Percentiles rank a stretch among this genome's conserved stretches.
Conservation (phyloP, 2,329 filamentous ascomycete species). For the Cladosporium sp. region DNA sequence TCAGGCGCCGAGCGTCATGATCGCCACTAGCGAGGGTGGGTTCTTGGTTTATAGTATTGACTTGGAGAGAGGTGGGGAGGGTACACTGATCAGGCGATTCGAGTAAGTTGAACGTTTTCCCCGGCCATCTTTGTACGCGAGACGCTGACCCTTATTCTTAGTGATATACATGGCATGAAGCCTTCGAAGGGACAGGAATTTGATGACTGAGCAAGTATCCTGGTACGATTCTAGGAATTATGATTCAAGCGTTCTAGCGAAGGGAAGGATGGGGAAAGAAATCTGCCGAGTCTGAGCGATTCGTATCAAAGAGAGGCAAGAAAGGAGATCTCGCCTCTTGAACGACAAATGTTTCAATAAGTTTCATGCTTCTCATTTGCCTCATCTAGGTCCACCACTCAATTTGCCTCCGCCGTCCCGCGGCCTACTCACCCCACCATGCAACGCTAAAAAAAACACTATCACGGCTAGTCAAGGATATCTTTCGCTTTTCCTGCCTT, state of each 20-base stretch:
- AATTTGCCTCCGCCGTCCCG: neutral
- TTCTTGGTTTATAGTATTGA: constrained; percentile 97
- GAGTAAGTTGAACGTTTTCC: constrained; percentile 62
- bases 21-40: constrained; percentile 90
- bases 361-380: neutral
- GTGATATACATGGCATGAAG: constrained; percentile 31
- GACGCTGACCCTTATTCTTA: constrained; percentile 1
- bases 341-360: neutral
- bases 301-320: neutral
- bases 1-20: constrained; percentile 93
- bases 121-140: neutral
- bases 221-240: no score
- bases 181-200: constrained; percentile 25
- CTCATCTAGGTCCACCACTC: neutral
- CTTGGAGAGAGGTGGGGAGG: constrained; percentile 89
- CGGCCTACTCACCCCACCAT: neutral
- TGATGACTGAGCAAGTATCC: constrained; percentile 19
- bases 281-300: no score
- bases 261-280: neutral
- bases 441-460: neutral
- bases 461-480: neutral
- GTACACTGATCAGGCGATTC: constrained; percentile 83
- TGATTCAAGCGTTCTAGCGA: constrained; percentile 24
- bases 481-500: constrained; percentile 26
- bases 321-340: neutral